Evolutionary conservation across 192 early-diverging fungal species (phyloP).

Genomic region (Entophlyctis helioformis): DNA sequence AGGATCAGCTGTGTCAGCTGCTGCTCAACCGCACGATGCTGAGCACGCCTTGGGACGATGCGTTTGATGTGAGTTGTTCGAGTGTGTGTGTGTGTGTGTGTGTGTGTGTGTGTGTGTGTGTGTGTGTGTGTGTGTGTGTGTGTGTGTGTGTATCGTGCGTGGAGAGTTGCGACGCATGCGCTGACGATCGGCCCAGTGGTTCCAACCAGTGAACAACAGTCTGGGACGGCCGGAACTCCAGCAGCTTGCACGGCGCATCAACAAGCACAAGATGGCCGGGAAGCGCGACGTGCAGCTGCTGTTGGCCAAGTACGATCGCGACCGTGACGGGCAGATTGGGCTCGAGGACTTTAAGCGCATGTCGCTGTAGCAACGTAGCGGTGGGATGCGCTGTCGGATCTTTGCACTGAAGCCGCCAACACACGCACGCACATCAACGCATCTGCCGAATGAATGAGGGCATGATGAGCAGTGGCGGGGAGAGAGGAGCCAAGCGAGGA

Average conservation of each 20-base stretch:
- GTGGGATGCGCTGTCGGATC: no score
- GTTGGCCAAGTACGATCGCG: constrained; percentile 24
- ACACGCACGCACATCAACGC: no score
- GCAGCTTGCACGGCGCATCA: constrained; percentile 13
- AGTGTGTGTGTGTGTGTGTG: no score
- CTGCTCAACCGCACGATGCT: constrained; percentile 11
- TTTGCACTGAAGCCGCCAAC: no score
- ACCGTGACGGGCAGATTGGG: constrained; percentile 27
- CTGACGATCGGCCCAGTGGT: not conserved
- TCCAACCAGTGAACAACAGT: not conserved
- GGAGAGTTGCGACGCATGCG: not conserved
- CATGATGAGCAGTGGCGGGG: no score
- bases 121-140: not conserved
- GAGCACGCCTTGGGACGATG: constrained; percentile 22
- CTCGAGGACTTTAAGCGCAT: constrained; percentile 35
- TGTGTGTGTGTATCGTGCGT: not conserved
- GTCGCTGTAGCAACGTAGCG: constrained; percentile 16
- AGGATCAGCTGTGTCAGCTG: constrained; percentile 24
- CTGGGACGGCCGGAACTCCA: constrained; percentile 13
- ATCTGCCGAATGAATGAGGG: no score
- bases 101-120: no score
- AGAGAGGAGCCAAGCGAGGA: no score
- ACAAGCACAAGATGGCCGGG: constrained; percentile 14
- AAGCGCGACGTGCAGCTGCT: constrained; percentile 23
- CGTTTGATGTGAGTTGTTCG: constrained; percentile 28